phyloP scores from a whole-genome alignment of 345 rosid species.

The Linum lewisii region DNA sequence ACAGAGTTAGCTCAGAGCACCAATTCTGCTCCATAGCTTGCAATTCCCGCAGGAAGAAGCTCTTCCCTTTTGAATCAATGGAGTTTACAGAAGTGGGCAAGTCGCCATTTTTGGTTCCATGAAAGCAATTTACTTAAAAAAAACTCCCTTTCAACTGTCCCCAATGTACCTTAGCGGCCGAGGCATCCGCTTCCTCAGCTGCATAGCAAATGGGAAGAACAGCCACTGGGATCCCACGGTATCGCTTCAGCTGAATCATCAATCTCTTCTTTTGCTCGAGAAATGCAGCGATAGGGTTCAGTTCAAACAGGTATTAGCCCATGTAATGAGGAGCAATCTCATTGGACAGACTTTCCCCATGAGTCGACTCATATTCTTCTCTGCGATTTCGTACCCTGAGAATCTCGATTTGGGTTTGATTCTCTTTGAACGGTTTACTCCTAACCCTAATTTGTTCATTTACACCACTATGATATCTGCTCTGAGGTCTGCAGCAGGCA shows the following conservation, averaged over 20 bases:
- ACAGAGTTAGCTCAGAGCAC: too few species aligned
- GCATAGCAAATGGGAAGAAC: slow-evolving; percentile 13
- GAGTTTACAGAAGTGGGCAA: slow-evolving; percentile 1
- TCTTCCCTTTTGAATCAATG: too few species aligned
- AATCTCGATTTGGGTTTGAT: slow-evolving; percentile 32
- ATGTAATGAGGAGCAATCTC: slow-evolving; percentile 38
- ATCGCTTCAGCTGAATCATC: slow-evolving; percentile 36
- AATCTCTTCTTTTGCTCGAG: slow-evolving; percentile 40
- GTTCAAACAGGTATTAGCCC: slow-evolving; percentile 44
- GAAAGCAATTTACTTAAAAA: too few species aligned
- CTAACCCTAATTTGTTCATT: slow-evolving; percentile 36
- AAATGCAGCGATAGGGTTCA: slow-evolving; percentile 32
- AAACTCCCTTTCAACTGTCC: too few species aligned
- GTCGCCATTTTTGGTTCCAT: neutral
- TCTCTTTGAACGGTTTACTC: slow-evolving; percentile 35
- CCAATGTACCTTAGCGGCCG: slow-evolving; percentile 17
- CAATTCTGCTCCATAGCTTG: too few species aligned
- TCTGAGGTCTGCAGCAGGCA: slow-evolving; percentile 7
- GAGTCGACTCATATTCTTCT: slow-evolving; percentile 46
- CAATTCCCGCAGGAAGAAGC: too few species aligned
- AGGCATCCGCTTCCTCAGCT: slow-evolving; percentile 25
- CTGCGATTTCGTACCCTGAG: slow-evolving; percentile 40
- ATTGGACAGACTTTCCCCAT: slow-evolving; percentile 41
- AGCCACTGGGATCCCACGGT: slow-evolving; percentile 38
- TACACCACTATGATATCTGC: slow-evolving; percentile 45